phyloP scores from a whole-genome alignment of 129 eudicot species.

The Arctium lappa region DNA sequence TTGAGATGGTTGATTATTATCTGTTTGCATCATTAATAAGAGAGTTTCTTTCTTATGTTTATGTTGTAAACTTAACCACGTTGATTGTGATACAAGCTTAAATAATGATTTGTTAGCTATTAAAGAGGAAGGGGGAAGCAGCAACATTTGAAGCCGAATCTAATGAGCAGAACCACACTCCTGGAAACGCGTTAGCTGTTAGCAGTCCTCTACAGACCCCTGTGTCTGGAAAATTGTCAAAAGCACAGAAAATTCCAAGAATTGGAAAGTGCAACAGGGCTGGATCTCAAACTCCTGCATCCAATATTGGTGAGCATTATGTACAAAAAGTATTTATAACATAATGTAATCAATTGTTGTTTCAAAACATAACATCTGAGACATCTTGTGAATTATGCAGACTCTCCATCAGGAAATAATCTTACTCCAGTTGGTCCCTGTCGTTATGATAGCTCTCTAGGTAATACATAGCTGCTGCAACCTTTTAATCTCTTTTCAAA shows the following conservation, averaged over 20 bases:
- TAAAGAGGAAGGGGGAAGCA: constrained; percentile 69
- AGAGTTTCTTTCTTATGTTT: neutral
- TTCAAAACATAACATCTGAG: neutral
- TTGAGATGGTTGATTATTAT: constrained; percentile 3
- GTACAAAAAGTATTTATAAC: neutral
- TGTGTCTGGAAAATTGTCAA: constrained; percentile 55
- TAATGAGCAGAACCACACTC: constrained; percentile 41
- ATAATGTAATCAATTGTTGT: constrained; percentile 2
- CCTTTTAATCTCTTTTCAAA: neutral
- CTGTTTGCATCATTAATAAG: neutral
- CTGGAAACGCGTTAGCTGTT: constrained; percentile 44
- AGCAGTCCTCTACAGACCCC: constrained; percentile 62
- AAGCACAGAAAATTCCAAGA: constrained; percentile 57
- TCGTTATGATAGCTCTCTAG: constrained; percentile 98
- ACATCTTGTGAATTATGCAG: constrained; percentile 37
- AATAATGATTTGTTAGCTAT: constrained; percentile 31
- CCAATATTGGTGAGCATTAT: constrained; percentile 58
- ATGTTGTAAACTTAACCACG: neutral
- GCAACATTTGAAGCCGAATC: constrained; percentile 48
- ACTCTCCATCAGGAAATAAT: constrained; percentile 81
- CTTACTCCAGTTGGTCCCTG: constrained; percentile 92
- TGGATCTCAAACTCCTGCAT: constrained; percentile 55
- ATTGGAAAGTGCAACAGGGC: constrained; percentile 60
- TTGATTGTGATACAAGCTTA: neutral
- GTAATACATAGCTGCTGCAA: constrained; percentile 28